phyloP scores from a whole-genome alignment of 2,329 filamentous ascomycete species.

The Hymenoscyphus albidus region DNA sequence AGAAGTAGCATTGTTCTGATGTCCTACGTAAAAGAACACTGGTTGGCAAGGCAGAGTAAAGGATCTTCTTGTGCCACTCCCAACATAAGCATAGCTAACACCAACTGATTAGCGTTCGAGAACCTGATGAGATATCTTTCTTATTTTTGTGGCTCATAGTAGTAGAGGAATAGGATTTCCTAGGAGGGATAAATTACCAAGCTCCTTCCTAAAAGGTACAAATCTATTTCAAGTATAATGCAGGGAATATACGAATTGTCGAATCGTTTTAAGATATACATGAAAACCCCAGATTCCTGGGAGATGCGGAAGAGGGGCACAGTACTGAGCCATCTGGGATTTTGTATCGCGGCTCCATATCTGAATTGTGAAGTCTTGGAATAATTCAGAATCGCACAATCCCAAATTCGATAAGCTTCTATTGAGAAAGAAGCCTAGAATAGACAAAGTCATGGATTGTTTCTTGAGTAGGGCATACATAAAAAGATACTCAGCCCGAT shows the following conservation, averaged over 20 bases:
- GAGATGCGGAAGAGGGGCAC: background rate
- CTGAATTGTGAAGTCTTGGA: background rate
- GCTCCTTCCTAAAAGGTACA: no score
- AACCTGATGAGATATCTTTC: background rate
- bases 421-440: background rate
- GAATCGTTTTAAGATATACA: background rate
- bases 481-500: background rate
- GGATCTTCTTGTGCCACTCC: background rate
- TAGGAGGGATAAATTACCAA: background rate
- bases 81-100: background rate
- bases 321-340: background rate
- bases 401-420: background rate
- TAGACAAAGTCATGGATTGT: background rate
- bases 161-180: background rate
- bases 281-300: background rate
- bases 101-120: background rate
- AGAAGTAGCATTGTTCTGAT: background rate
- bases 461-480: background rate
- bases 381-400: background rate
- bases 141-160: background rate
- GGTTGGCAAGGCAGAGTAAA: background rate
- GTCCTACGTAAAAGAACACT: background rate
- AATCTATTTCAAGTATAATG: background rate
- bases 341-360: no score
- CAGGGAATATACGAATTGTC: background rate